phyloP scores from a whole-genome alignment of 306 rosid genomes.

The Trifolium pratense region DNA sequence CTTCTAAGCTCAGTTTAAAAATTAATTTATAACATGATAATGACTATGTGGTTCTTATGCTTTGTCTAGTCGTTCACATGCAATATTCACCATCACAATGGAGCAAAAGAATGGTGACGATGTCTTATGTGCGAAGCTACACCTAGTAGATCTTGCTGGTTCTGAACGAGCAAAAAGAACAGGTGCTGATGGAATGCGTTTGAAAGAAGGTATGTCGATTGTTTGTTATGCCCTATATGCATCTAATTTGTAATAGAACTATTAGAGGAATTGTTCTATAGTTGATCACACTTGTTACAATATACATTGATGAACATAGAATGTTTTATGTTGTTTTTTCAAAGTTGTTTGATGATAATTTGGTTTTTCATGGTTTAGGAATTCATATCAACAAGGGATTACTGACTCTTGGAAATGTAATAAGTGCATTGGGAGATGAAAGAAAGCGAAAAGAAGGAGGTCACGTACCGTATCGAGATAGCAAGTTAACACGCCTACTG shows the following conservation, averaged over 20 bases:
- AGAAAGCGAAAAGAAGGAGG: conserved; percentile 96
- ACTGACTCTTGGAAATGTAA: conserved; percentile 91
- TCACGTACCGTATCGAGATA: conserved; percentile 94
- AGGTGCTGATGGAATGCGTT: conserved; percentile 97
- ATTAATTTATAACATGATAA: conserved; percentile 25
- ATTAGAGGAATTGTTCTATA: conserved; percentile 5
- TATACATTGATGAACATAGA: too few species aligned
- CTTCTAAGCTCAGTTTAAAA: conserved; percentile 29
- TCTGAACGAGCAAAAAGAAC: conserved; percentile 96
- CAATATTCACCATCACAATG: conserved; percentile 90
- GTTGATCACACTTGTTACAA: background rate
- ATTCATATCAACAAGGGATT: conserved; percentile 96
- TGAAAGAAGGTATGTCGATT: conserved; percentile 81
- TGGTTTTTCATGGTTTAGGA: conserved; percentile 54
- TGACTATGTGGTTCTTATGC: conserved; percentile 28
- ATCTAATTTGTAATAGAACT: background rate
- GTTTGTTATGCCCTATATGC: background rate
- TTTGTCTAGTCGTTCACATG: conserved; percentile 85
- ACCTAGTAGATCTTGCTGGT: conserved; percentile 95
- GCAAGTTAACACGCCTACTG: conserved; percentile 89
- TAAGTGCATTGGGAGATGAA: conserved; percentile 98
- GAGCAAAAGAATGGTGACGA: conserved; percentile 94
- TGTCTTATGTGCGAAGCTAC: conserved; percentile 84
- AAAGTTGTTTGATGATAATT: conserved; percentile 1
- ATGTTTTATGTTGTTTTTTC: background rate